These are phyloP conservation scores for Pulveroboletus sp. DNA, from an alignment of 768 basidiomycete species.

Conservation along the genomic window DNA sequence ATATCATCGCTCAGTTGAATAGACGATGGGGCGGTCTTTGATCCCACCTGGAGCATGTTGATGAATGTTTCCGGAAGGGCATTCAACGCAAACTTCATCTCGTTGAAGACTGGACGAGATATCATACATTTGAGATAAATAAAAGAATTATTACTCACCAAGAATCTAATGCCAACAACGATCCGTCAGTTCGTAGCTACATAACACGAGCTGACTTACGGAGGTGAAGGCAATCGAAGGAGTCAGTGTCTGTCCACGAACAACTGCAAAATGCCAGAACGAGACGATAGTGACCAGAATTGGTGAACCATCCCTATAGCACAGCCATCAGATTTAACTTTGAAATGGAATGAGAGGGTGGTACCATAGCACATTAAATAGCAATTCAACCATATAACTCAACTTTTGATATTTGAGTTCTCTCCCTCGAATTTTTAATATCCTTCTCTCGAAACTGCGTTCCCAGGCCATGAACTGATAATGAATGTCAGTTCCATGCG, in stretches of 20 bases:
- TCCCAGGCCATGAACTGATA: slow-evolving; percentile 91
- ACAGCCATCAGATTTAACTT: background rate
- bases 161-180: slow-evolving; percentile 32
- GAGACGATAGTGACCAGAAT: slow-evolving; percentile 57
- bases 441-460: slow-evolving; percentile 76
- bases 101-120: slow-evolving; percentile 60
- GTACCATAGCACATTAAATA: slow-evolving; percentile 55
- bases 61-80: slow-evolving; percentile 89
- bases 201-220: slow-evolving; percentile 31
- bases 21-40: background rate
- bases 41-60: slow-evolving; percentile 71
- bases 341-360: background rate
- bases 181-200: background rate
- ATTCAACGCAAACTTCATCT: slow-evolving; percentile 84
- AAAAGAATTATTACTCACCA: slow-evolving; percentile 25
- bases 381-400: slow-evolving; percentile 82
- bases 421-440: slow-evolving; percentile 67
- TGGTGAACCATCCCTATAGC: slow-evolving; percentile 41
- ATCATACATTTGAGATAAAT: slow-evolving; percentile 1
- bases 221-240: slow-evolving; percentile 84
- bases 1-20: background rate
- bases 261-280: slow-evolving; percentile 70
- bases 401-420: slow-evolving; percentile 82
- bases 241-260: slow-evolving; percentile 63
- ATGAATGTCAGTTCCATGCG: background rate